A percentile compares a stretch with the other conserved stretches of the same genome.
phyloP scores from a whole-genome alignment of 331 rosid species.

The Malus hybrid region DNA sequence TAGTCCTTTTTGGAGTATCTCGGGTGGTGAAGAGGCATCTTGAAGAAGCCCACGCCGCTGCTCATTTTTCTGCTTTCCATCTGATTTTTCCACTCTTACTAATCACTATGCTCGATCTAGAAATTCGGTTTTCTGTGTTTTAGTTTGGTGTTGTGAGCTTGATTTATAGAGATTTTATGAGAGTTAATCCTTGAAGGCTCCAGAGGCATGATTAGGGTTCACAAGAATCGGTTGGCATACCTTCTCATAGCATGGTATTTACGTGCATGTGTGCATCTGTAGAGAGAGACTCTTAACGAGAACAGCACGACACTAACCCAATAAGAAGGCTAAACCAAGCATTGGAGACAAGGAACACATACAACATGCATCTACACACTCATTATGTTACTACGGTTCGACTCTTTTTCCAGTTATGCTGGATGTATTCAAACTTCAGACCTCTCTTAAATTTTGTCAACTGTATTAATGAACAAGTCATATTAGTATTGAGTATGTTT shows the following conservation, averaged over 20 bases:
- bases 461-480: neutral
- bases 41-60: conserved; percentile 30
- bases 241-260: conserved; percentile 20
- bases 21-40: conserved; percentile 81
- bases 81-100: neutral
- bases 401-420: no score
- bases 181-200: neutral
- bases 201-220: conserved; percentile 8
- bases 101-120: neutral
- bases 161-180: neutral
- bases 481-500: neutral
- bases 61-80: conserved; percentile 39
- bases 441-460: neutral
- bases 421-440: neutral
- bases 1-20: conserved; percentile 63
- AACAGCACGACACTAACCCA: neutral
- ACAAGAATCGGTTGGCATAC: conserved; percentile 35
- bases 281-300: neutral
- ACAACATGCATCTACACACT: neutral
- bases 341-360: neutral
- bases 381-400: neutral
- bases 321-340: neutral
- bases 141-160: neutral
- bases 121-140: neutral
- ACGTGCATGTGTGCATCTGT: neutral